These are phyloP conservation scores for Saccharomycopsis crataegensis DNA, from an alignment of 1,139 yeast genomes.

Conservation along the genomic window DNA sequence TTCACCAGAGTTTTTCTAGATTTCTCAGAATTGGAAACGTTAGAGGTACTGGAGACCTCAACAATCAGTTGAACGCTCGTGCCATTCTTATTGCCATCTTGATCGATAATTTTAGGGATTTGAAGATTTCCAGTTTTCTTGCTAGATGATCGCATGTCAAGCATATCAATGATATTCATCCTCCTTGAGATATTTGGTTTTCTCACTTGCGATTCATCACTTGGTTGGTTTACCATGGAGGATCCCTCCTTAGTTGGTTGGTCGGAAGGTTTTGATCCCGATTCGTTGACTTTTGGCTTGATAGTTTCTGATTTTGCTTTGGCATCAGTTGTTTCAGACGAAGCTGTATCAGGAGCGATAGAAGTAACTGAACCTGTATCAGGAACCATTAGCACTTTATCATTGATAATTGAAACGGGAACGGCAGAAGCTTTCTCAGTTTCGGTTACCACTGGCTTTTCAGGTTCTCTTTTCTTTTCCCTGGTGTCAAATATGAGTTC, in stretches of 20 bases:
- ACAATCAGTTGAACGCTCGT: not conserved
- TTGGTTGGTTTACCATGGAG: too few relatives aligned
- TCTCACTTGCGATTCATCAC: not conserved
- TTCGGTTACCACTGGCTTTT: not conserved
- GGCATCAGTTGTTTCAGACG: not conserved
- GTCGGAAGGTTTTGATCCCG: too few relatives aligned
- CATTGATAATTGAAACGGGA: not conserved
- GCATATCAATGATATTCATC: too few relatives aligned
- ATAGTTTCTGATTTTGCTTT: too few relatives aligned
- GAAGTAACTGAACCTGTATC: not conserved
- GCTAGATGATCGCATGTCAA: too few relatives aligned
- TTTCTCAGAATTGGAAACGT: not conserved
- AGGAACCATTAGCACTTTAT: not conserved
- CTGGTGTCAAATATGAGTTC: constrained; percentile 12
- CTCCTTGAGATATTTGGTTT: not conserved
- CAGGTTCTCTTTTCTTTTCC: not conserved
- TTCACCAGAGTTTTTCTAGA: not conserved
- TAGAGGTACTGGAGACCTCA: not conserved
- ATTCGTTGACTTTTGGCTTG: too few relatives aligned
- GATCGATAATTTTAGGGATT: not conserved
- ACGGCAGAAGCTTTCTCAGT: not conserved
- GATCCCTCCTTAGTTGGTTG: too few relatives aligned
- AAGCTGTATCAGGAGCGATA: not conserved
- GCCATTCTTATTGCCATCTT: not conserved
- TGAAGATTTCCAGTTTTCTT: not conserved